Base-by-base conservation (phyloP, 2,329 filamentous ascomycete genomes). In the Didymella pinodella region DNA sequence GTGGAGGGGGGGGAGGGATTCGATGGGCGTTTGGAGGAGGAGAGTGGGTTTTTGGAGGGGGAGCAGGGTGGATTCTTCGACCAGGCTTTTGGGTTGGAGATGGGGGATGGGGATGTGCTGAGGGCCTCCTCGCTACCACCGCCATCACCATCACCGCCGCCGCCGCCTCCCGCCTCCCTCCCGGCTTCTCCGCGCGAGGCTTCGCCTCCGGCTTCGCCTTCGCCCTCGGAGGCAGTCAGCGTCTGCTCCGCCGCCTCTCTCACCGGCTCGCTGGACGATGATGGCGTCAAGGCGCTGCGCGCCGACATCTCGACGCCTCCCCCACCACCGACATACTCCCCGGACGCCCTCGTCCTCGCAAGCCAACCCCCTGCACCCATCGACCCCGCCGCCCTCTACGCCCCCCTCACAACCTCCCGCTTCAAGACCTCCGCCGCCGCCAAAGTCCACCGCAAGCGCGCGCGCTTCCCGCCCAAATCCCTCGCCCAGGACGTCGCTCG, bases 361-460 rank as follows among this genome's bases (percentile, higher is more conserved):
- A 18, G 34, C 14, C 41, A 60, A 16, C 55, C 55, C n/a, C 36
- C 44, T 11, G 4, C 25, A 1, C 11, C 57, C 18, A 25, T 36
- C 22, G 48, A 43, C 29, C 40, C 44, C 4, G 26, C 26, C 2
- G 38, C 58, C 8, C 40, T 62, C 26, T 73, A 72, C 47, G 40
- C 48, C 8, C 41, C 55, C 6, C 71, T 68, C 29, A 43, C 41
- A 32, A 22, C 38, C 1, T 54, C 61, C 6, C 32, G 25, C 20
- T 75, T 75, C 64, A 47, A 49, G 52, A 63, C 65, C 6, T 41
- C 50, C 8, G 62, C 63, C n/a, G 60, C 59, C 4, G 73, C 73
- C 5, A 58, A 54, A 11, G 14, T 32, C 7, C 49, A 67, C 53
- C 69, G 71, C 29, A 64, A 63, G 38, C 62, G 63, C 16, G 31